Conservation (phyloP, 1,139 yeast genomes). For the Saccharomyces hybrid region DNA sequence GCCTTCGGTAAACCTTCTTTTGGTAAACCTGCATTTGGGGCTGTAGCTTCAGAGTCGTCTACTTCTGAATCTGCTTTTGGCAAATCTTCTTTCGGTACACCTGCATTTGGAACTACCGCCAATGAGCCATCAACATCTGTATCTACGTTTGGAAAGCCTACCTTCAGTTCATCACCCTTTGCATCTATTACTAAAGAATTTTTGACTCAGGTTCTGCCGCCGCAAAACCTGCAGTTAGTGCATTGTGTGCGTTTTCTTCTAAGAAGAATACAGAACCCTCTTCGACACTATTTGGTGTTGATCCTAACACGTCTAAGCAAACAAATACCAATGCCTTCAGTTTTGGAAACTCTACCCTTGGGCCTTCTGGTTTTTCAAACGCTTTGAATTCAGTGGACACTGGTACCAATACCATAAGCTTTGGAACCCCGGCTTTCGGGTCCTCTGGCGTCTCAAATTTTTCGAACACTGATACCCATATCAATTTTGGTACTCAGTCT, state of each 20-base stretch:
- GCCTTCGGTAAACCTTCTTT: slow-evolving; percentile 16
- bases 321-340: not conserved
- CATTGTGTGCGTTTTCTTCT: too few species aligned
- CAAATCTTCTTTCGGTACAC: slow-evolving; percentile 15
- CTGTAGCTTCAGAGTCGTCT: slow-evolving; percentile 8
- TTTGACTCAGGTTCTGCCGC: slow-evolving; percentile 4
- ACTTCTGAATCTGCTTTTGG: slow-evolving; percentile 12
- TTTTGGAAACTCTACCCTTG: not conserved
- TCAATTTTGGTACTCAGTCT: not conserved
- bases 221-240: not conserved
- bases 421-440: not conserved
- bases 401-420: not conserved
- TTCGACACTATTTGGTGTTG: not conserved
- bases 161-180: slow-evolving; percentile 18
- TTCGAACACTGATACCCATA: not conserved
- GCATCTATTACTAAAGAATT: too few species aligned
- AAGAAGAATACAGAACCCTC: not conserved
- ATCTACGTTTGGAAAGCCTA: slow-evolving; percentile 19
- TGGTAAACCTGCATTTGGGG: slow-evolving; percentile 12
- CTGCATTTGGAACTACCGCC: slow-evolving; percentile 7
- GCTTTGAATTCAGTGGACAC: not conserved
- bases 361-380: not conserved
- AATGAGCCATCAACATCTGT: slow-evolving; percentile 8
- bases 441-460: not conserved
- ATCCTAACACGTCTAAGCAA: not conserved